Evolutionary conservation across 441 rosid genomes (phyloP), one percentile per base, ranked within the genome.

Genomic region (Gossypium trilobum): DNA sequence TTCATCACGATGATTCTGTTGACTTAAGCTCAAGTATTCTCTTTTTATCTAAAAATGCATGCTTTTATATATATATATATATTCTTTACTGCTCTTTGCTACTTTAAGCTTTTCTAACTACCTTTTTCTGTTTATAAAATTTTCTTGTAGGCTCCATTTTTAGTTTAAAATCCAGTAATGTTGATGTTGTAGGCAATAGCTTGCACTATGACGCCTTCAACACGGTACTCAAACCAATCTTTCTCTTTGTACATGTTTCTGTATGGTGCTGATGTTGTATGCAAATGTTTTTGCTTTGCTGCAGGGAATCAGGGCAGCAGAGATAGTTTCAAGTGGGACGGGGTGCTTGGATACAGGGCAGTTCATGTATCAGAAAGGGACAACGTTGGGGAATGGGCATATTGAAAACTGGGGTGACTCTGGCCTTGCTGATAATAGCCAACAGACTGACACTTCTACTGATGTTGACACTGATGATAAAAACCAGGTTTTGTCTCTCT

Each of bases 361-460:
- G 74, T 83, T 83, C 80, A 78, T 88, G 71, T 88, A 78, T 73
- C 85, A 82, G 72, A 89, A 81, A 62, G 89, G 80, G 73, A 79
- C 90, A 78, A 75, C 80, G 61, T 81, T 81, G 81, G 91, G 92
- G 75, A 88, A 80, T 61, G 86, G 84, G 50, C 83, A 82, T 74
- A 82, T 84, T 62, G 90, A 91, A 85, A 93, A 87, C 74, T 90
- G 98, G 97, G 91, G 87, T 19, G 97, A 93, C 54, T 91, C 96
- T 75, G 91, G 85, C 59, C 82, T 89, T 84, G 93, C 89, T 42
- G 94, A 89, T 80, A 85, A 86, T 78, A 89, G 97, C 89, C 98
- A 87, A 75, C 97, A 91, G 75, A 91, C 98, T 76, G 98, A 91
- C 88, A 90, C 97, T 82, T 91, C 97, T 55, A 91, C 97, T 79